Conservation (phyloP, 768 basidiomycete species). For the Boletus reticulatus region DNA sequence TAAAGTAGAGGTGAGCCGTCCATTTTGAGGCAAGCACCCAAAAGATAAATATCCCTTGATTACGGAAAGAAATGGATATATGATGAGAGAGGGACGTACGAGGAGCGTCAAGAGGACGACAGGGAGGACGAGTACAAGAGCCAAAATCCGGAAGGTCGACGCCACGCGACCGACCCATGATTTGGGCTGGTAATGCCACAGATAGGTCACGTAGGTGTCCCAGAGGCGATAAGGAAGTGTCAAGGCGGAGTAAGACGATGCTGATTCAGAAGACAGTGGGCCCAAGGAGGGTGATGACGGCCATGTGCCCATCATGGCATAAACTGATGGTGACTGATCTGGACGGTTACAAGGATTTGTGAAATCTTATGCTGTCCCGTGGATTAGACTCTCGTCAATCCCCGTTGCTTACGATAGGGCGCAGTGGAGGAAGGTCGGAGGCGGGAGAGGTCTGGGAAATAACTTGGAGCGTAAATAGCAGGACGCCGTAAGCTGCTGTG, state of each 20-base stretch:
- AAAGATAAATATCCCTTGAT: slow-evolving; percentile 5
- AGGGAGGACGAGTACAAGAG: slow-evolving; percentile 46
- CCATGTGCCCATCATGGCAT: slow-evolving; percentile 11
- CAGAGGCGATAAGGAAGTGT: slow-evolving; percentile 46
- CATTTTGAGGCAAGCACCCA: neutral
- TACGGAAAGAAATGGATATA: slow-evolving; percentile 9
- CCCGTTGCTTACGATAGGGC: slow-evolving; percentile 22
- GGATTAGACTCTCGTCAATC: slow-evolving; percentile 3
- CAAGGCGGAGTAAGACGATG: slow-evolving; percentile 8
- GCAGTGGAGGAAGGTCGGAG: slow-evolving; percentile 19
- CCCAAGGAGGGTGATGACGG: slow-evolving; percentile 5
- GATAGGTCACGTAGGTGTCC: slow-evolving; percentile 57
- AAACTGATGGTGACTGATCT: slow-evolving; percentile 6
- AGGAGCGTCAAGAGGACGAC: slow-evolving; percentile 63
- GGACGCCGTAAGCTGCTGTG: slow-evolving; percentile 6
- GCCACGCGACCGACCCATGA: slow-evolving; percentile 71
- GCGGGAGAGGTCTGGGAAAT: neutral
- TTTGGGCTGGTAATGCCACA: slow-evolving; percentile 60
- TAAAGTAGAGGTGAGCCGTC: neutral
- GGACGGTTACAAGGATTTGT: neutral
- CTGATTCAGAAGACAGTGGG: slow-evolving; percentile 2
- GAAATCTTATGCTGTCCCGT: neutral
- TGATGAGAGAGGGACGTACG: slow-evolving; percentile 39
- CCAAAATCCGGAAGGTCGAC: slow-evolving; percentile 61
- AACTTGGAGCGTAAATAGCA: neutral